phyloP scores from a whole-genome alignment of 352 stramenopile species.

The Stramenopiles sp. region DNA sequence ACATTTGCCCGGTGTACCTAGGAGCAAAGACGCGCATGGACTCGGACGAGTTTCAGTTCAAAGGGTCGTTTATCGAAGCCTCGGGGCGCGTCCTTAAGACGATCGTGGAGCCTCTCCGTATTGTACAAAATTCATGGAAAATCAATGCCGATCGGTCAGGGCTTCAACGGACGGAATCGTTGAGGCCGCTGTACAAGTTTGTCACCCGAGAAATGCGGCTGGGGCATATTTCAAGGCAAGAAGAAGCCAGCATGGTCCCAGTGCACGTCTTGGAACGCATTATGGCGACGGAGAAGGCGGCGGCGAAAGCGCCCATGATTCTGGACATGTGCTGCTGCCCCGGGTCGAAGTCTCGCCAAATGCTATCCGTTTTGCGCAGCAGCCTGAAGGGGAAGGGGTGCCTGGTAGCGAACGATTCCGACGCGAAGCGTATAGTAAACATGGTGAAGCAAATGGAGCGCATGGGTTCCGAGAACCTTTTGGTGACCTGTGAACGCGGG shows the following conservation, averaged over 20 bases:
- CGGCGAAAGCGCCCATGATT: neutral
- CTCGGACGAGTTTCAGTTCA: neutral
- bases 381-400: neutral
- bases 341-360: neutral
- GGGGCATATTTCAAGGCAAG: constrained; percentile 9
- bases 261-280: neutral
- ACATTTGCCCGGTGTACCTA: neutral
- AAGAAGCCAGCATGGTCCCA: constrained; percentile 1
- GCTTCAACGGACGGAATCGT: neutral
- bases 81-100: neutral
- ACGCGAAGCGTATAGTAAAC: neutral
- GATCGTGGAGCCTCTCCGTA: neutral
- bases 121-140: neutral
- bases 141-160: constrained; percentile 6
- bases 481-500: neutral
- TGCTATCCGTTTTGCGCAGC: neutral
- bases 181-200: neutral
- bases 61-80: constrained; percentile 2
- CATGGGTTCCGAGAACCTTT: neutral
- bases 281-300: neutral
- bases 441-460: constrained; percentile 2
- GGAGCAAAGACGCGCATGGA: neutral
- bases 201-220: neutral
- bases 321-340: constrained; percentile 11
- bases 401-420: neutral